phyloP scores from a whole-genome alignment of 176 grass and related monocot species.

The Alopecurus myosuroides region DNA sequence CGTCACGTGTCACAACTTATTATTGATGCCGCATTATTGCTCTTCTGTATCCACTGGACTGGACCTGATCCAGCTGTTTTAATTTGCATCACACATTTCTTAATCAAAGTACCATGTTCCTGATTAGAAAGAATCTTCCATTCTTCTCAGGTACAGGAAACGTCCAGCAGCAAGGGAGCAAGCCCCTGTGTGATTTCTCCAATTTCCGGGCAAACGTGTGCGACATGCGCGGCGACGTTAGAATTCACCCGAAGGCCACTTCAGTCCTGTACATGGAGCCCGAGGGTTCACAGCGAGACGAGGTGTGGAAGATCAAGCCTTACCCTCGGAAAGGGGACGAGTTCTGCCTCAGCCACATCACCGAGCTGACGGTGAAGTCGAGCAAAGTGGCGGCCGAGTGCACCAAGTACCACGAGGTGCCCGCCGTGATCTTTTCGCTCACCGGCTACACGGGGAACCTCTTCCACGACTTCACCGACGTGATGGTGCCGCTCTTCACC shows the following conservation, averaged over 20 bases:
- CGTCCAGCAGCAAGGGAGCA: constrained; percentile 27
- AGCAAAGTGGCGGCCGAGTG: constrained; percentile 49
- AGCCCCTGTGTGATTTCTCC: constrained; percentile 47
- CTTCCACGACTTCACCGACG: constrained; percentile 77
- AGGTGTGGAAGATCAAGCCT: constrained; percentile 62
- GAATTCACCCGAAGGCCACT: constrained; percentile 40
- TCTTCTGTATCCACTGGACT: not conserved
- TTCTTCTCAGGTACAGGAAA: constrained; percentile 1
- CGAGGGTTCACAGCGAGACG: constrained; percentile 21
- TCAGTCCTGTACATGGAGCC: constrained; percentile 36
- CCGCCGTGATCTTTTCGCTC: constrained; percentile 52
- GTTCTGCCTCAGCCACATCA: constrained; percentile 52
- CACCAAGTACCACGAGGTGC: constrained; percentile 41
- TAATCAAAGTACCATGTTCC: not conserved
- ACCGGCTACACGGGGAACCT: constrained; percentile 59
- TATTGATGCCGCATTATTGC: not conserved
- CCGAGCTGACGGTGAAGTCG: constrained; percentile 44
- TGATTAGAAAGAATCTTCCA: constrained; percentile 4
- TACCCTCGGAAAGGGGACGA: constrained; percentile 74
- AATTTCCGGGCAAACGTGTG: constrained; percentile 52
- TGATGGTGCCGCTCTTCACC: constrained; percentile 72
- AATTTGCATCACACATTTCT: not conserved
- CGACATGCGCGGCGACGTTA: constrained; percentile 56
- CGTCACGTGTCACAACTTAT: not conserved
- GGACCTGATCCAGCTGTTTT: not conserved